Conservation (phyloP, 495 filamentous ascomycete species). For the Hyaloscypha finlandica region DNA sequence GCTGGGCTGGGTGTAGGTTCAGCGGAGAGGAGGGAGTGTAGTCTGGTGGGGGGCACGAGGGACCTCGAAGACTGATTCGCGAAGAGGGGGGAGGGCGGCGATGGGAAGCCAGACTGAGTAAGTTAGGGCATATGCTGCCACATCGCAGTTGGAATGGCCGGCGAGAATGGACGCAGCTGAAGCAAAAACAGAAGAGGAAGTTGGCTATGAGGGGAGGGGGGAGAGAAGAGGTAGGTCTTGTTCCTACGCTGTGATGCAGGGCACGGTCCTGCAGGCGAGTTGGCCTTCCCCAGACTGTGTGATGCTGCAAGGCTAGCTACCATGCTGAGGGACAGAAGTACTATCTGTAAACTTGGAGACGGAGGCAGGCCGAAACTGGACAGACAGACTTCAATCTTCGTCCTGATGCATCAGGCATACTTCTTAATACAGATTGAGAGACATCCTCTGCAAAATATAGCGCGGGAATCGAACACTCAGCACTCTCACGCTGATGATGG, state of each 20-base stretch:
- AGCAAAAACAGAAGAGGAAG: slow-evolving; percentile 7
- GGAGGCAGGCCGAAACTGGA: too few species aligned
- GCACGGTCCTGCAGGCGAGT: too few species aligned
- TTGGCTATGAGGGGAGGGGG: slow-evolving; percentile 1
- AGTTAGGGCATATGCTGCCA: slow-evolving; percentile 36
- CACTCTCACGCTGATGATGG: too few species aligned
- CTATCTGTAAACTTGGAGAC: too few species aligned
- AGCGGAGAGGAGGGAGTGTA: slow-evolving; percentile 25
- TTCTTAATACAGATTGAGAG: too few species aligned
- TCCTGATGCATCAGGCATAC: too few species aligned
- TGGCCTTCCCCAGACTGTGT: not conserved
- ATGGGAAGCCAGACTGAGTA: slow-evolving; percentile 30
- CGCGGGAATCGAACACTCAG: too few species aligned
- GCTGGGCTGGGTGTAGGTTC: slow-evolving; percentile 24
- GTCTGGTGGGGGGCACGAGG: slow-evolving; percentile 6
- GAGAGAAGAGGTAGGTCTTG: slow-evolving; percentile 2
- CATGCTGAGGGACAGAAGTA: too few species aligned
- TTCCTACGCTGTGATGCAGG: not conserved
- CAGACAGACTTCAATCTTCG: too few species aligned
- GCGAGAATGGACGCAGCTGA: slow-evolving; percentile 5
- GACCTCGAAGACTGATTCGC: slow-evolving; percentile 2
- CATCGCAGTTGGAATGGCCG: slow-evolving; percentile 29
- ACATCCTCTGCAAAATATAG: too few species aligned
- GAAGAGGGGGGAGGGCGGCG: slow-evolving; percentile 13
- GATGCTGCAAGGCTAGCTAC: too few species aligned